Percentiles rank a stretch among this genome's conserved stretches.
Evolutionary conservation across 75 land plant species (phyloP).

Genomic region (Pseudotsuga menziesii): DNA sequence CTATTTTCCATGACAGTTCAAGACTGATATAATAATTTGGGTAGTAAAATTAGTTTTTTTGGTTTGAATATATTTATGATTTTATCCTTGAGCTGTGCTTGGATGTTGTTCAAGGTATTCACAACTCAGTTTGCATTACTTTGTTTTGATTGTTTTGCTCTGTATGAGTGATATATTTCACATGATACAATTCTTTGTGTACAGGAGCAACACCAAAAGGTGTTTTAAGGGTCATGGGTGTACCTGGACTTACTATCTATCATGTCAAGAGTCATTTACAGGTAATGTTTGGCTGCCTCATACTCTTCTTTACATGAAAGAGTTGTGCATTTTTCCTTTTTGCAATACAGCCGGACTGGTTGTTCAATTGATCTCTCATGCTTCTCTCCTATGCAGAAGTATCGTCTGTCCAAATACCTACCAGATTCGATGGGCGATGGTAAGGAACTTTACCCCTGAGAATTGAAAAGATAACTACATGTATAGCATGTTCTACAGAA

Average conservation of each 20-base stretch:
- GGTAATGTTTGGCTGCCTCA: slow-evolving; percentile 19
- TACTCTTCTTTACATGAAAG: neutral
- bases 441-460: slow-evolving; percentile 16
- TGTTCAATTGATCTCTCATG: neutral
- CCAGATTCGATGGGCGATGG: slow-evolving; percentile 88
- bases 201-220: slow-evolving; percentile 85
- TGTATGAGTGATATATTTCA: neutral
- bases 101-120: neutral
- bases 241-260: slow-evolving; percentile 63
- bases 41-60: neutral
- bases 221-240: slow-evolving; percentile 66
- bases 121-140: neutral
- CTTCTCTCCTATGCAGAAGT: slow-evolving; percentile 55
- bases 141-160: neutral
- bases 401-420: slow-evolving; percentile 92
- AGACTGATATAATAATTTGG: neutral
- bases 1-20: too few species aligned
- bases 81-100: neutral
- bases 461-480: too few species aligned
- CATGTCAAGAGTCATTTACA: slow-evolving; percentile 79
- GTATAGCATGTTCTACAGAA: neutral
- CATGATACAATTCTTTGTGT: neutral
- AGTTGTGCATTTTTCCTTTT: neutral
- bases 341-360: neutral
- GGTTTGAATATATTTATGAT: neutral